Base-by-base conservation (phyloP, 176 grass and related monocot genomes). In the Musa troglodytarum region DNA sequence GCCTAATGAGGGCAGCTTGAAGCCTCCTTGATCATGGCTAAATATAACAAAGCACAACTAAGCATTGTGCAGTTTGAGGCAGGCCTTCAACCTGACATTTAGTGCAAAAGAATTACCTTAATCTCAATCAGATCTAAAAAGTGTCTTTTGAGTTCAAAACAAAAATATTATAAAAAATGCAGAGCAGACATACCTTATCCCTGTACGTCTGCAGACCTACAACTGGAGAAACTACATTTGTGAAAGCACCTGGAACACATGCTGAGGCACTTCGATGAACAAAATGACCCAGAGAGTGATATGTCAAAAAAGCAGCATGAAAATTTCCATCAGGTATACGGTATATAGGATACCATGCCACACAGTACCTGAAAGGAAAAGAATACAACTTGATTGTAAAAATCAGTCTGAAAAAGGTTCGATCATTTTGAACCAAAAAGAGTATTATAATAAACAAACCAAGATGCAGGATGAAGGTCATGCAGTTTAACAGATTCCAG, bases 301-400 rank as follows among this genome's bases (percentile, higher is more conserved):
- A 96, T 21, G 92, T 90, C 78, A 92, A 82, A 82, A 96, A 96
- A 56, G 92, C 87, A 70, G 87, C 83, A 85, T 82, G 89, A 26
- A 92, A 92, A 65, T 88, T 92, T 21, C 89, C 85, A 20, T 89
- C 82, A 0, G 92, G 92, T 88, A 96, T 85, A 14, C 85, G 78
- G 61, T 88, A 96, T 89, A 89, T 85, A 68, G 92, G 92, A 87
- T 96, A 96, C 92, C 92, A 96, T 58, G 92, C 92, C n/a, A 96
- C 87, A 65, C 69, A 92, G 83, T 81, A 96, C 92, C 92, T 96
- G 82, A 84, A 84, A 87, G 78, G 75, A 26, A 67, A 78, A 76
- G 12, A 81, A 51, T 62, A 26, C 24, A 34, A 61, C 9, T 7
- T 21, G 8, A 61, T 20, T n/a, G 15, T 61, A n/a, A 21, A 61